Evolutionary conservation across 2,329 filamentous ascomycete genomes (phyloP), one percentile per base, ranked within the genome.

Genomic region (Fonsecaea monophora): DNA sequence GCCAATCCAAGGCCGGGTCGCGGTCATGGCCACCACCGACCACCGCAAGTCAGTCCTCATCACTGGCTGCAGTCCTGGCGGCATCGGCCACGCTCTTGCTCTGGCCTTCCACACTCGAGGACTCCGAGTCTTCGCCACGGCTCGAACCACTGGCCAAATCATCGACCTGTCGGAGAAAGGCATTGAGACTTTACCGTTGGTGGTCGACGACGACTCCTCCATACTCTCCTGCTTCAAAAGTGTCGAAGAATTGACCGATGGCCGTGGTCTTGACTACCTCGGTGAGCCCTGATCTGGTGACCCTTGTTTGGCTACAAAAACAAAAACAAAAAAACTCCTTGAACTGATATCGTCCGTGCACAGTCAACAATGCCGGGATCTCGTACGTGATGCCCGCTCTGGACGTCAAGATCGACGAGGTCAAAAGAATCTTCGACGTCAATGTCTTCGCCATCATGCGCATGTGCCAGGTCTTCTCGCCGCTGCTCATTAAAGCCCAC

Each of bases 41-140:
- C 25, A 34, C 10, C 50, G 65, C 30, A 65, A 70, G 37, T 70
- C 69, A 1, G 69, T 72, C 34, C 69, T 73, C 4, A 70, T 73
- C 60, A 73, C 71, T 21, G 71, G 82, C 48, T 83, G 84, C 74
- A 82, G 80, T 2, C 82, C 66, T 7, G 79, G 78, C 18, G 79
- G 80, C 1, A 76, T 82, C 25, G 80, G 80, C 32, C 71, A 75
- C 21, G 75, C 78, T 3, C 72, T 82, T 1, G 79, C 73, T 6
- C 68, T 74, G 30, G 72, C 68, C 6, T 81, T 82, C 63, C 77
- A 78, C 18, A 64, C 68, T 6, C 72, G 70, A 21, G 77, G 77
- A 12, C 71, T 77, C 21, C 74, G 74, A 6, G 79, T 83, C 53
- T 78, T 80, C 65, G 80, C 79, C 2, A 79, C 79, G 0, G 76